These are phyloP conservation scores for Cenchrus americanus DNA, from an alignment of 176 grass and related monocot genomes.

Conservation along the genomic window DNA sequence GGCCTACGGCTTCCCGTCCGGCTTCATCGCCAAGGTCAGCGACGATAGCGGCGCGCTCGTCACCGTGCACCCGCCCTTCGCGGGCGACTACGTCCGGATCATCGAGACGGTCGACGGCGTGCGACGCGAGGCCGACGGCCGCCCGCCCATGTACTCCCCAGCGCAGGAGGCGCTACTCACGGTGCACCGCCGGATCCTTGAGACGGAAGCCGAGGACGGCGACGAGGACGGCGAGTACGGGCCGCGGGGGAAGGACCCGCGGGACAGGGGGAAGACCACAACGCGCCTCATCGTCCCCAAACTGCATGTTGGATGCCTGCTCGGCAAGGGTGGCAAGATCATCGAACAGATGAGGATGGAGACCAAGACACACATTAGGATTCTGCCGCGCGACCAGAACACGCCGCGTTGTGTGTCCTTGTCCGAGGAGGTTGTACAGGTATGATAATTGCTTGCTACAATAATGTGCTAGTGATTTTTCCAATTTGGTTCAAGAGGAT, in stretches of 20 bases:
- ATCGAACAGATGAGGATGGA: constrained; percentile 99
- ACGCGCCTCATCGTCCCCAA: constrained; percentile 80
- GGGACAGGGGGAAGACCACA: constrained; percentile 71
- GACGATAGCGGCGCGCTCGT: constrained; percentile 81
- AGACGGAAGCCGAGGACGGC: constrained; percentile 65
- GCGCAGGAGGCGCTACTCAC: constrained; percentile 85
- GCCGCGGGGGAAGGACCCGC: constrained; percentile 57
- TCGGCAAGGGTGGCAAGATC: constrained; percentile 92
- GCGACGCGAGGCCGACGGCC: constrained; percentile 63
- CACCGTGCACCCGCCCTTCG: constrained; percentile 60
- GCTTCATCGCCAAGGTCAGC: constrained; percentile 57
- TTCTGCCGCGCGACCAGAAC: constrained; percentile 84
- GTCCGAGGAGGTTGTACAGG: constrained; percentile 96
- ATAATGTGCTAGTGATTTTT: constrained; percentile 1
- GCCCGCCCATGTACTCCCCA: constrained; percentile 81
- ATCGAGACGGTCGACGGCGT: constrained; percentile 79
- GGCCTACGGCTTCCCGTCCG: constrained; percentile 59
- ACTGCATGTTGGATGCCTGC: constrained; percentile 81
- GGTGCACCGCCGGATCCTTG: constrained; percentile 86
- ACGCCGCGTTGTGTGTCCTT: constrained; percentile 75
- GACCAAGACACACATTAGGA: constrained; percentile 97
- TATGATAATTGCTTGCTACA: constrained; percentile 35
- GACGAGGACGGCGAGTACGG: constrained; percentile 64
- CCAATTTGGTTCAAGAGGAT: background rate
- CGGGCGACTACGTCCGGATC: constrained; percentile 69